Evolutionary conservation across 2,329 filamentous ascomycete species (phyloP).

Genomic region (Endocalyx cinctus): DNA sequence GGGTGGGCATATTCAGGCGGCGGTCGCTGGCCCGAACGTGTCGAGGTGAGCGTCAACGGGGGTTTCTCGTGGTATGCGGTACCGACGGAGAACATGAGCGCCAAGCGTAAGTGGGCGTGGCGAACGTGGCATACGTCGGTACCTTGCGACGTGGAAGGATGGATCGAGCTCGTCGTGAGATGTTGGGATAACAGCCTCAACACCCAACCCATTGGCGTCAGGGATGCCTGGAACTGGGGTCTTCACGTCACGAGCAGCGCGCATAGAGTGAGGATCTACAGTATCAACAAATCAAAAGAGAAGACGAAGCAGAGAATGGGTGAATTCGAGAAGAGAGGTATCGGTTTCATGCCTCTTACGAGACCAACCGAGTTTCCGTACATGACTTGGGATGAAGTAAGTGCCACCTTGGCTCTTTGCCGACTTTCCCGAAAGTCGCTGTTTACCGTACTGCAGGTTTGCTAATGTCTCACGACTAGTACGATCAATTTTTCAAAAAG

Average conservation of each 20-base stretch:
- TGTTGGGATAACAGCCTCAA: constrained; percentile 61
- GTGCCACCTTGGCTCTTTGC: background rate
- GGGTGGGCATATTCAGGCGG: constrained; percentile 58
- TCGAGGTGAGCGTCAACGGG: constrained; percentile 60
- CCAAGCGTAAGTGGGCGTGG: constrained; percentile 62
- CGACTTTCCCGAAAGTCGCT: background rate
- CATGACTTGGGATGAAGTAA: background rate
- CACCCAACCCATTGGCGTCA: constrained; percentile 52
- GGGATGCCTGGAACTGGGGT: constrained; percentile 60
- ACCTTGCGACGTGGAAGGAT: constrained; percentile 58
- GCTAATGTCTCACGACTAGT: constrained; percentile 17
- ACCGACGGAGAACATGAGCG: constrained; percentile 53
- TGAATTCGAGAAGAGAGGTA: constrained; percentile 43
- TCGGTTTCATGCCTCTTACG: constrained; percentile 50
- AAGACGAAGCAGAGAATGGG: constrained; percentile 45
- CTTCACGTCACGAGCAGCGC: constrained; percentile 60
- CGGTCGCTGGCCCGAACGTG: constrained; percentile 55
- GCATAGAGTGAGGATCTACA: constrained; percentile 58
- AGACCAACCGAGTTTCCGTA: constrained; percentile 18
- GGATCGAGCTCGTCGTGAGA: constrained; percentile 54
- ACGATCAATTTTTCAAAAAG: constrained; percentile 16
- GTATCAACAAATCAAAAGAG: constrained; percentile 50
- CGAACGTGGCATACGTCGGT: constrained; percentile 59
- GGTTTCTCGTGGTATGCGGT: constrained; percentile 62
- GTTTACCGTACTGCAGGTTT: background rate